Conservation (phyloP, 2,329 filamentous ascomycete species). For the Thelonectria blattea region DNA sequence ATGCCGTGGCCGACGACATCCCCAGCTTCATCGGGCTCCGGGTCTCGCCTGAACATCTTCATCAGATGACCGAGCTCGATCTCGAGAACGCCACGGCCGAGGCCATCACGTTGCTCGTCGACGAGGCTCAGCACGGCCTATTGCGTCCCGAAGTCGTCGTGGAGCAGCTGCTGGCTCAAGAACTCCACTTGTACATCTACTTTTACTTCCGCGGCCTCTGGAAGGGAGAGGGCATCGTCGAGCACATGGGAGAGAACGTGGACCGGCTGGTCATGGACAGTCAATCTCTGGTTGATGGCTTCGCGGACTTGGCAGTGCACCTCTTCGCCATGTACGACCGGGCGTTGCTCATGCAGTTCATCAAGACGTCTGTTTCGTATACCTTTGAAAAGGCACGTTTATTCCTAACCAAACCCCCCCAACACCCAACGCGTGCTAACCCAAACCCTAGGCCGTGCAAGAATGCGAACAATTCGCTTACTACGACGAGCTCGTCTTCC, state of each 20-base stretch:
- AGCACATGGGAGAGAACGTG: slow-evolving; percentile 58
- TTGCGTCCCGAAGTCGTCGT: slow-evolving; percentile 81
- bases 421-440: slow-evolving; percentile 20
- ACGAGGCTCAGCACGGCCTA: slow-evolving; percentile 89
- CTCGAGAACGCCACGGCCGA: slow-evolving; percentile 82
- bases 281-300: slow-evolving; percentile 77
- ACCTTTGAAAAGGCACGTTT: slow-evolving; percentile 73
- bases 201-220: slow-evolving; percentile 91
- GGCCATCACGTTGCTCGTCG: slow-evolving; percentile 83
- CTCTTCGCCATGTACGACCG: slow-evolving; percentile 88
- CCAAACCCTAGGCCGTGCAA: slow-evolving; percentile 61
- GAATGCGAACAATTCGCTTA: slow-evolving; percentile 84
- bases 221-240: slow-evolving; percentile 71
- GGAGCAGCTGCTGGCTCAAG: slow-evolving; percentile 72
- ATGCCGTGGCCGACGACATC: slow-evolving; percentile 88
- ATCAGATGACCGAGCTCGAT: slow-evolving; percentile 69
- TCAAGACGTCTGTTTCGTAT: slow-evolving; percentile 85
- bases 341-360: slow-evolving; percentile 80
- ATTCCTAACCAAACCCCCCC: background rate
- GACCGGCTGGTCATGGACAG: slow-evolving; percentile 65
- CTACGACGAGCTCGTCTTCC: slow-evolving; percentile 91
- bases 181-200: slow-evolving; percentile 78
- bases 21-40: slow-evolving; percentile 85
- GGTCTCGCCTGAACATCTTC: slow-evolving; percentile 74
- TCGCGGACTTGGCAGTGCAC: slow-evolving; percentile 84